Base-by-base conservation (phyloP, 345 rosid genomes). In the Citropsis articulata region DNA sequence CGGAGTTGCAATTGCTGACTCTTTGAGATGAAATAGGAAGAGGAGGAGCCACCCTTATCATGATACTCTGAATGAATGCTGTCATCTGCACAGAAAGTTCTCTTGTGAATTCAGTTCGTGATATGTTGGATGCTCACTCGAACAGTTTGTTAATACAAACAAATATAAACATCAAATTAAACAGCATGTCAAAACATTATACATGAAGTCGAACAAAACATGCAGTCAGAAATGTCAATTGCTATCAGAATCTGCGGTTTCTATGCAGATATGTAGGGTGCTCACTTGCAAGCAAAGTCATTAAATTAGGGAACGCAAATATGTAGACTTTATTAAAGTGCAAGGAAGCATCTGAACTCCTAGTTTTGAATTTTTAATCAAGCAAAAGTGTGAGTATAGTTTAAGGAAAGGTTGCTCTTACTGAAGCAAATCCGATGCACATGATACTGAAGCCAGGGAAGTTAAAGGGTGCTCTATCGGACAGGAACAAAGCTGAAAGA, bases 401-500 rank as follows among this genome's bases (percentile, higher is more conserved):
- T 33, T 14, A 36, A 22, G 27, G 53, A 40, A 38, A 4, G 21
- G 30, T 2, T 22, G 30, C 7, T 72, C 88, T 86, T 91, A 95
- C 97, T 87, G 89, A 76, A 27, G 87, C 87, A 59, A 95, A 84
- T 56, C 91, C 94, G 0, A 79, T 81, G 70, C 93, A 92, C 98
- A 92, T 87, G 28, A 95, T 88, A 81, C 99, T 95, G 85, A 95
- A 93, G 61, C 99, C 99, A 33, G 94, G 98, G 84, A 95, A 93
- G 59, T 83, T 5, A 75, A 95, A 92, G 16, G 99, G 98, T 31
- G 98, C 95, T 71, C 76, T 72, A 7, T 90, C 93, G 2, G 99
- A 95, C 27, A 95, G 85, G 90, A 95, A 93, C 85, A 93, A 73
- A 62, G 94, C 99, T 95, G 90, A 62, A 75, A 77, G 30, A 75